Conservation (phyloP, 768 basidiomycete species). For the Polyporus arcularius region DNA sequence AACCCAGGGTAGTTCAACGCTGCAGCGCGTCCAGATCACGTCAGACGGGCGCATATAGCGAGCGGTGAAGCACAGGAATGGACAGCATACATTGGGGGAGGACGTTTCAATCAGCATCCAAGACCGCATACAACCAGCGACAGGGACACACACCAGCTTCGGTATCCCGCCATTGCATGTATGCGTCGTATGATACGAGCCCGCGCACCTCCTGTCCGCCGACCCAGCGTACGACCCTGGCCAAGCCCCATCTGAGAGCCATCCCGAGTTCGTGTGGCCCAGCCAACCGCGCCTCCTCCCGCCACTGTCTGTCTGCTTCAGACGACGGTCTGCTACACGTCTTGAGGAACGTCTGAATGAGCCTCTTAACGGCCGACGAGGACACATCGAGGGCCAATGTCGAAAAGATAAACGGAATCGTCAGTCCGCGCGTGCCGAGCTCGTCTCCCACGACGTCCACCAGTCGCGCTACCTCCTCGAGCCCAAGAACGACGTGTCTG, state of each 20-base stretch:
- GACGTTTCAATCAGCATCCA: not conserved
- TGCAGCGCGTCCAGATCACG: constrained; percentile 20
- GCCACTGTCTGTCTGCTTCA: constrained; percentile 59
- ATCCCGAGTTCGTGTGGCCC: constrained; percentile 88
- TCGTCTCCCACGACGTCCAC: constrained; percentile 72
- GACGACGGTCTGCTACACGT: constrained; percentile 44
- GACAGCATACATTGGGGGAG: constrained; percentile 1
- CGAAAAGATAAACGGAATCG: constrained; percentile 91
- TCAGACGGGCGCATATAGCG: too few relatives aligned
- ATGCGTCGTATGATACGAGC: constrained; percentile 82
- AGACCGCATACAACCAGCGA: constrained; percentile 18
- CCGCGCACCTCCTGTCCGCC: constrained; percentile 79
- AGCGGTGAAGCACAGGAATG: too few relatives aligned
- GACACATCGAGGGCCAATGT: constrained; percentile 85
- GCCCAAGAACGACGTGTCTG: constrained; percentile 74
- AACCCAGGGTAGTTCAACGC: constrained; percentile 68
- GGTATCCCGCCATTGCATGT: constrained; percentile 76
- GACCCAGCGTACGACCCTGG: constrained; percentile 70
- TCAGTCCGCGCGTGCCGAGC: constrained; percentile 70
- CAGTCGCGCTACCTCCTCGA: constrained; percentile 70
- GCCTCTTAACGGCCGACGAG: constrained; percentile 66
- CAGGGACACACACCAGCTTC: constrained; percentile 69
- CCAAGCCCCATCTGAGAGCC: constrained; percentile 91
- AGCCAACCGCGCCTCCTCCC: constrained; percentile 82
- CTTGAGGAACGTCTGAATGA: constrained; percentile 81